Evolutionary conservation across 768 basidiomycete species (phyloP).

Genomic region (Trametes punicea): DNA sequence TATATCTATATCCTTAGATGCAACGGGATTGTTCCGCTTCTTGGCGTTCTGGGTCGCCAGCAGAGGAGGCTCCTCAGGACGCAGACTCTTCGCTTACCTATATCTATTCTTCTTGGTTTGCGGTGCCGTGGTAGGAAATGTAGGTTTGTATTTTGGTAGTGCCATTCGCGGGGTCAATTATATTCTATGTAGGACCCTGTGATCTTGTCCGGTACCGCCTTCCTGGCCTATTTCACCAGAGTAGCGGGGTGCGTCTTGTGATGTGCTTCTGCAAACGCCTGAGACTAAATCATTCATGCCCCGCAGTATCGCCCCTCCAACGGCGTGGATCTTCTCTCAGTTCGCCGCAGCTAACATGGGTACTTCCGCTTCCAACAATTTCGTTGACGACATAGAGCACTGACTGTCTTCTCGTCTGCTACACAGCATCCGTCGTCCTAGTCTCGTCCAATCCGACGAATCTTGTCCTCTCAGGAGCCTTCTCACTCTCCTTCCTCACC

Average conservation of each 20-base stretch:
- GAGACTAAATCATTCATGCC: background rate
- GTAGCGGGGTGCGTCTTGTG: constrained; percentile 43
- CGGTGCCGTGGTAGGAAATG: constrained; percentile 82
- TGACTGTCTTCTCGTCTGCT: background rate
- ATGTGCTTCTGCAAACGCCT: background rate
- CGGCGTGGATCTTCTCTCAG: constrained; percentile 70
- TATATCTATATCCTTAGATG: constrained; percentile 87
- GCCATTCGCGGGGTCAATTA: too few species aligned
- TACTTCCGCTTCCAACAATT: background rate
- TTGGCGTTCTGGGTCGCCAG: constrained; percentile 84
- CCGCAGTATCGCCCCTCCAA: constrained; percentile 39
- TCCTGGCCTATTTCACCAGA: constrained; percentile 83
- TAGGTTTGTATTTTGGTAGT: constrained; percentile 22
- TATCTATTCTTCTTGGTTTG: constrained; percentile 77
- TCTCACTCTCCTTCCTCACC: constrained; percentile 68
- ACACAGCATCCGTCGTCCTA: constrained; percentile 47
- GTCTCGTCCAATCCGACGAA: constrained; percentile 95
- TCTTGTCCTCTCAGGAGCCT: constrained; percentile 87
- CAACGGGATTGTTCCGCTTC: constrained; percentile 81
- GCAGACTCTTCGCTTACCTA: constrained; percentile 72
- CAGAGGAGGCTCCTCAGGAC: constrained; percentile 71
- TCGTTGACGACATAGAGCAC: constrained; percentile 41
- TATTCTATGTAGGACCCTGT: constrained; percentile 61
- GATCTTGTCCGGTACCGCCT: constrained; percentile 87
- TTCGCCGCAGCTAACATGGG: constrained; percentile 79